phyloP scores from a whole-genome alignment of 371 early-diverging fungal genomes.

The Neoconidiobolus thromboides region DNA sequence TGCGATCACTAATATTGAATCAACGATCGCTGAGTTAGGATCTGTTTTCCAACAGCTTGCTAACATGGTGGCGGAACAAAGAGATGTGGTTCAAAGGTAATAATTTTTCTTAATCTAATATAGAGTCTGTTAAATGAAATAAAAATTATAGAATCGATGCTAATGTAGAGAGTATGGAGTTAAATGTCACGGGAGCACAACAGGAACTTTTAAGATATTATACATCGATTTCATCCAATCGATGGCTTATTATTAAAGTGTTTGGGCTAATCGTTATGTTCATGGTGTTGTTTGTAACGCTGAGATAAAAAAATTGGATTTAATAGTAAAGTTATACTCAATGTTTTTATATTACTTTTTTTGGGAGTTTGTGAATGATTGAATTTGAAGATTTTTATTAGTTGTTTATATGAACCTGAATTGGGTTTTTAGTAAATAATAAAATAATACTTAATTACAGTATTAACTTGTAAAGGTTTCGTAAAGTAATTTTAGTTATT shows the following conservation, averaged over 20 bases:
- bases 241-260: slow-evolving; percentile 89
- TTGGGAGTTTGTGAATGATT: no score
- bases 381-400: no score
- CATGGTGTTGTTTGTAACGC: slow-evolving; percentile 14
- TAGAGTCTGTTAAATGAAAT: not conserved
- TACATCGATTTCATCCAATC: slow-evolving; percentile 70
- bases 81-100: slow-evolving; percentile 80
- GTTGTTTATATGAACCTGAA: no score
- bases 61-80: slow-evolving; percentile 81
- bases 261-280: slow-evolving; percentile 63
- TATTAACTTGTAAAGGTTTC: no score
- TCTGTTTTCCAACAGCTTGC: slow-evolving; percentile 88
- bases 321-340: no score
- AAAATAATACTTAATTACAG: no score
- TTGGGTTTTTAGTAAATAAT: no score
- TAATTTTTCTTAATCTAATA: slow-evolving; percentile 4
- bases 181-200: slow-evolving; percentile 82
- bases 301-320: not conserved
- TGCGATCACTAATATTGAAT: slow-evolving; percentile 88
- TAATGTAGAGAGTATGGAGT: slow-evolving; percentile 79
- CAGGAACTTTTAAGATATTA: slow-evolving; percentile 77
- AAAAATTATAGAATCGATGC: slow-evolving; percentile 59
- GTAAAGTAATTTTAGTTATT: no score
- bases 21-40: slow-evolving; percentile 93
- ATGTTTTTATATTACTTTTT: no score